Percentiles rank a stretch among this genome's conserved stretches.
phyloP scores from a whole-genome alignment of 441 rosid species.

The Omphalea diandra region DNA sequence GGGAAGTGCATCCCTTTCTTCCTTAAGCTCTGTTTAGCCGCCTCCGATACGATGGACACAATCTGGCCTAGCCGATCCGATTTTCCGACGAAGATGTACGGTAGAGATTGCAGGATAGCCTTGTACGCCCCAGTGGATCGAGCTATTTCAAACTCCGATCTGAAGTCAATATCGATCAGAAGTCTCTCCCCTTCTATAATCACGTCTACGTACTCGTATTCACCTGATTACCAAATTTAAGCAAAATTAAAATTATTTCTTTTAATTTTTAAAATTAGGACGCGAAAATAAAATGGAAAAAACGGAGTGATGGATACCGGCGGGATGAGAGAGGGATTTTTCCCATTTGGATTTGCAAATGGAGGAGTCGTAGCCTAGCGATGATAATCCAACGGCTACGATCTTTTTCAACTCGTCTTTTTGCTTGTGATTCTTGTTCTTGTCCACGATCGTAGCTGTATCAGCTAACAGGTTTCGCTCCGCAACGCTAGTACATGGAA shows the following conservation, averaged over 20 bases:
- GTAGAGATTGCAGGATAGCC: constrained; percentile 67
- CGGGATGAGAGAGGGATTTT: constrained; percentile 60
- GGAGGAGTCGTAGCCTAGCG: constrained; percentile 65
- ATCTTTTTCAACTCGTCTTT: constrained; percentile 67
- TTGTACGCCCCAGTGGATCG: constrained; percentile 73
- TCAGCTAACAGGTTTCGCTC: constrained; percentile 81
- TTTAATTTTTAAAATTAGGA: neutral
- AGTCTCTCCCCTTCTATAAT: constrained; percentile 60
- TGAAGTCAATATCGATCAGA: constrained; percentile 74
- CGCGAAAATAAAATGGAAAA: constrained; percentile 4
- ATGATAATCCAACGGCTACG: constrained; percentile 54
- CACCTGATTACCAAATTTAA: constrained; percentile 48
- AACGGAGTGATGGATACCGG: constrained; percentile 41
- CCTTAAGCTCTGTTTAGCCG: constrained; percentile 80
- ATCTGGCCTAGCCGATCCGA: constrained; percentile 73
- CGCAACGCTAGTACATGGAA: constrained; percentile 58
- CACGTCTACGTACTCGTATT: constrained; percentile 86
- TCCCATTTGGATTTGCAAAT: constrained; percentile 95
- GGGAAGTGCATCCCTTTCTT: constrained; percentile 92
- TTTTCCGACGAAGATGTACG: constrained; percentile 82
- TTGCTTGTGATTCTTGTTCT: constrained; percentile 52
- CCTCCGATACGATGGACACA: constrained; percentile 75
- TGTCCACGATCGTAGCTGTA: constrained; percentile 63
- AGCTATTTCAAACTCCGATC: constrained; percentile 92
- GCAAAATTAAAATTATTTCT: neutral